Evolutionary conservation across 2,329 filamentous ascomycete species (phyloP).

Genomic region (Pyrenochaeta sp.): DNA sequence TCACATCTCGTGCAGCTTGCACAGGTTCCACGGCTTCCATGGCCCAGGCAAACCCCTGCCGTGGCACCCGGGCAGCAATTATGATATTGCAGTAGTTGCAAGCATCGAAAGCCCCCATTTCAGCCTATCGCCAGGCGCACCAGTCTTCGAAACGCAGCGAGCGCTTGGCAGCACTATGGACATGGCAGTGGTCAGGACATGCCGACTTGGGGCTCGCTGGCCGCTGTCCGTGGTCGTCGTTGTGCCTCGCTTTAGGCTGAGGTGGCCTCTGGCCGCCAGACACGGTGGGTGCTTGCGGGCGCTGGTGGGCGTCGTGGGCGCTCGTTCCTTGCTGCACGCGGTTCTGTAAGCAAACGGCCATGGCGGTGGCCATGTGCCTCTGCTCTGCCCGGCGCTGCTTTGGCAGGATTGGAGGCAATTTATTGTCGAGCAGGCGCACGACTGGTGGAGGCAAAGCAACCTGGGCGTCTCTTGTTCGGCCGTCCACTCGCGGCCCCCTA

Average conservation of each 20-base stretch:
- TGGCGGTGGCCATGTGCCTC: conserved; percentile 13
- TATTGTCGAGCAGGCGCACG: conserved; percentile 30
- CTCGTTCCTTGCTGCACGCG: conserved; percentile 39
- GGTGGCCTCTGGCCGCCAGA: too few species aligned
- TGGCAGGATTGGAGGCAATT: conserved; percentile 38
- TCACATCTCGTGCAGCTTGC: conserved; percentile 28
- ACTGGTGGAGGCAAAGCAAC: conserved; percentile 29
- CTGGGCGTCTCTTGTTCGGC: conserved; percentile 25
- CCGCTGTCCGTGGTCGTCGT: conserved; percentile 14
- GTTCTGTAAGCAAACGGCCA: conserved; percentile 37
- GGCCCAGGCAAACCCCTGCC: conserved; percentile 23
- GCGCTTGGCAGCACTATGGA: conserved; percentile 40
- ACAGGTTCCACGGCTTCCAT: conserved; percentile 32
- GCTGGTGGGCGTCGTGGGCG: conserved; percentile 12
- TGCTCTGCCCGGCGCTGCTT: conserved; percentile 1
- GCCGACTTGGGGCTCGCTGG: background rate
- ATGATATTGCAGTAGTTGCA: conserved; percentile 32
- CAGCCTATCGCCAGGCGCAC: conserved; percentile 29
- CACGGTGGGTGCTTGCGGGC: too few species aligned
- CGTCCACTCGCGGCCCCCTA: conserved; percentile 34
- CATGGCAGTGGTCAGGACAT: conserved; percentile 30
- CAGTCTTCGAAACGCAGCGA: conserved; percentile 22
- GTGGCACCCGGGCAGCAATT: conserved; percentile 33
- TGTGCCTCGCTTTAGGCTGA: conserved; percentile 39
- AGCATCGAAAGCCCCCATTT: conserved; percentile 28